phyloP scores from a whole-genome alignment of 2,329 filamentous ascomycete genomes.

The Alternaria panax region DNA sequence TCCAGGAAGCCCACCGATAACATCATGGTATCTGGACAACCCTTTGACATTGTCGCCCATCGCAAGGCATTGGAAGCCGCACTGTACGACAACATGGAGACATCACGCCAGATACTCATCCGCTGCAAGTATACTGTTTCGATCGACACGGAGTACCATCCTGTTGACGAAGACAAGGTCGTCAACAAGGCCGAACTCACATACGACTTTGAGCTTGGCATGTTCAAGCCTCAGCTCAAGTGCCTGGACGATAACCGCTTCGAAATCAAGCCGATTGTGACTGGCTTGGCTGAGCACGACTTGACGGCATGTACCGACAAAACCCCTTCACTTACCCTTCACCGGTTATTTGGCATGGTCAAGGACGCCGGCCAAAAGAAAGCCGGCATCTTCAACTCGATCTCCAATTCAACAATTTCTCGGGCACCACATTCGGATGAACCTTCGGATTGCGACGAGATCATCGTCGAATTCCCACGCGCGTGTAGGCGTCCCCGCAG shows the following conservation, averaged over 20 bases:
- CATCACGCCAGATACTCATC: conserved; percentile 4
- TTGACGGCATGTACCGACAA: background rate
- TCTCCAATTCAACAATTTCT: background rate
- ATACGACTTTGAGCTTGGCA: background rate
- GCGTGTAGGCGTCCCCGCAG: background rate
- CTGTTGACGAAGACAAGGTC: background rate
- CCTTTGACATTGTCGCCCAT: background rate
- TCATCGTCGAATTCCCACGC: background rate
- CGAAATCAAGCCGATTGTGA: background rate
- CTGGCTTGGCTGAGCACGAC: background rate
- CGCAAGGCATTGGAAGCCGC: conserved; percentile 9
- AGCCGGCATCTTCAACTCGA: background rate
- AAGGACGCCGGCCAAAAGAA: background rate
- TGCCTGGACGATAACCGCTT: conserved; percentile 5
- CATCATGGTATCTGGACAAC: background rate
- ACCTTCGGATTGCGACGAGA: background rate
- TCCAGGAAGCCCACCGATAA: background rate
- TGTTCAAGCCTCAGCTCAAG: background rate
- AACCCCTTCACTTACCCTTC: background rate
- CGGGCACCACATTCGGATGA: background rate
- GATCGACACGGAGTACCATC: conserved; percentile 7
- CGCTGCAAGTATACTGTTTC: background rate
- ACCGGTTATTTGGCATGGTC: background rate
- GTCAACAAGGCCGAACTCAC: background rate
- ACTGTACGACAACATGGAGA: conserved; percentile 13